A percentile compares a stretch with the other conserved stretches of the same genome.
phyloP scores from a whole-genome alignment of 805 yeast species.

The Candida incommunis region DNA sequence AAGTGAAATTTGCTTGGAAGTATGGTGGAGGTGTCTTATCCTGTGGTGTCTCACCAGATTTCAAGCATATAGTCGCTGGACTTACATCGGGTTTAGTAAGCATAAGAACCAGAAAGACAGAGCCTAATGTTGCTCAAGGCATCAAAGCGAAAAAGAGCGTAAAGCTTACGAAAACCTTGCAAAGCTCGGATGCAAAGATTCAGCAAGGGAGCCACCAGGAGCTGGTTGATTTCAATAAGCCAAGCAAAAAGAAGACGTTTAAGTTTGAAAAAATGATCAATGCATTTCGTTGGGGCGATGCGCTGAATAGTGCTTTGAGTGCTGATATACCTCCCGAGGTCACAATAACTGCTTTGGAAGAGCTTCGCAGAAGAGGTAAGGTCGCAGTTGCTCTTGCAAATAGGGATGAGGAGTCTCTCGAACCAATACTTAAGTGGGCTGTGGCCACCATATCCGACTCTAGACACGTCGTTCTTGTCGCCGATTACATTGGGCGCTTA shows the following conservation, averaged over 20 bases:
- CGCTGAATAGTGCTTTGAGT: constrained; percentile 72
- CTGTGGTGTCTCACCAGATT: constrained; percentile 77
- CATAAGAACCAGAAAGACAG: constrained; percentile 72
- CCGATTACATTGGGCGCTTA: constrained; percentile 55
- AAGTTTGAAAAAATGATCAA: constrained; percentile 74
- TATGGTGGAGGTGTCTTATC: constrained; percentile 86
- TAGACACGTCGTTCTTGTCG: constrained; percentile 45
- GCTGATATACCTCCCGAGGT: constrained; percentile 69
- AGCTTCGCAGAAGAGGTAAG: constrained; percentile 79
- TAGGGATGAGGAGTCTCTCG: constrained; percentile 74
- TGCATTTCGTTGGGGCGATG: constrained; percentile 86
- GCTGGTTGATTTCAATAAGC: constrained; percentile 54
- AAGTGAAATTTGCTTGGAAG: constrained; percentile 93
- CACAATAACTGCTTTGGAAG: constrained; percentile 71
- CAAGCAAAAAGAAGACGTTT: constrained; percentile 36
- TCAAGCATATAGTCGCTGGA: constrained; percentile 87
- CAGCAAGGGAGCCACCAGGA: constrained; percentile 53
- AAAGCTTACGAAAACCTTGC: constrained; percentile 64
- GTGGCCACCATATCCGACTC: constrained; percentile 64
- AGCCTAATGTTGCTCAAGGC: constrained; percentile 39
- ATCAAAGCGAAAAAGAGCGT: constrained; percentile 32
- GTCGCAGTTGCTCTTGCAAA: constrained; percentile 65
- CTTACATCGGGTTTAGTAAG: constrained; percentile 79
- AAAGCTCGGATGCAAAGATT: constrained; percentile 51
- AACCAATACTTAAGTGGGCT: constrained; percentile 81